These are phyloP conservation scores for Penicillium verrucosum DNA, from an alignment of 2,329 filamentous ascomycete species.

Conservation along the genomic window DNA sequence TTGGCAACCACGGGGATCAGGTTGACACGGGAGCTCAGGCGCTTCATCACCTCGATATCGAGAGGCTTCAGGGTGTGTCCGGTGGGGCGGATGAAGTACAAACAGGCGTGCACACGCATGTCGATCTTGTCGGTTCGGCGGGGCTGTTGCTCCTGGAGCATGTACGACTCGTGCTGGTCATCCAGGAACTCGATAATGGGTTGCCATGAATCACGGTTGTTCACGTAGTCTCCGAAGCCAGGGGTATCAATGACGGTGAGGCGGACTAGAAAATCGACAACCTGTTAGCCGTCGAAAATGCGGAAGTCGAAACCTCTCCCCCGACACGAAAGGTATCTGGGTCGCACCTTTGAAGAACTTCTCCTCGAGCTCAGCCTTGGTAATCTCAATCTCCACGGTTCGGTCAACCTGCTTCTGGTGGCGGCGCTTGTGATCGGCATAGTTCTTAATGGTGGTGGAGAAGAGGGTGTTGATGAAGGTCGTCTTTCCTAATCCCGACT, in stretches of 20 bases:
- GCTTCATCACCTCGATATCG: conserved; percentile 99
- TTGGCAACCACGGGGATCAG: conserved; percentile 98
- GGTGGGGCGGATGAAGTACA: conserved; percentile 99
- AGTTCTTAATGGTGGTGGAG: conserved; percentile 99
- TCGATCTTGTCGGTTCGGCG: conserved; percentile 98
- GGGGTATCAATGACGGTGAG: conserved; percentile 98
- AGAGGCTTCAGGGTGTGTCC: conserved; percentile 98
- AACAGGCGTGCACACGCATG: conserved; percentile 93
- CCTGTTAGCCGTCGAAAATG: conserved; percentile 4
- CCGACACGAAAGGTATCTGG: not conserved
- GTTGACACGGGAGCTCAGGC: conserved; percentile 95
- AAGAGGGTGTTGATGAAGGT: conserved; percentile 99
- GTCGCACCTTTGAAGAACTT: conserved; percentile 98
- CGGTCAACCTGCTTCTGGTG: conserved; percentile 99
- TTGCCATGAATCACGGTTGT: conserved; percentile 99
- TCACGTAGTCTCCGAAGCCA: conserved; percentile 99
- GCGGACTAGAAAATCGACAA: conserved; percentile 63
- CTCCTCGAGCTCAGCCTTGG: conserved; percentile 98
- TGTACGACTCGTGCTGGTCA: conserved; percentile 99
- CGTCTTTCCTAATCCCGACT: conserved; percentile 97
- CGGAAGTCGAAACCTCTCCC: not conserved
- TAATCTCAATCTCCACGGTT: conserved; percentile 99
- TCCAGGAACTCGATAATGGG: conserved; percentile 99
- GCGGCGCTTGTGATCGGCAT: conserved; percentile 98
- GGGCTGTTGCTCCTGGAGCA: conserved; percentile 99